Evolutionary conservation across 2,329 filamentous ascomycete genomes (phyloP), one percentile per base, ranked within the genome.

Genomic region (Rutstroemia sp.): DNA sequence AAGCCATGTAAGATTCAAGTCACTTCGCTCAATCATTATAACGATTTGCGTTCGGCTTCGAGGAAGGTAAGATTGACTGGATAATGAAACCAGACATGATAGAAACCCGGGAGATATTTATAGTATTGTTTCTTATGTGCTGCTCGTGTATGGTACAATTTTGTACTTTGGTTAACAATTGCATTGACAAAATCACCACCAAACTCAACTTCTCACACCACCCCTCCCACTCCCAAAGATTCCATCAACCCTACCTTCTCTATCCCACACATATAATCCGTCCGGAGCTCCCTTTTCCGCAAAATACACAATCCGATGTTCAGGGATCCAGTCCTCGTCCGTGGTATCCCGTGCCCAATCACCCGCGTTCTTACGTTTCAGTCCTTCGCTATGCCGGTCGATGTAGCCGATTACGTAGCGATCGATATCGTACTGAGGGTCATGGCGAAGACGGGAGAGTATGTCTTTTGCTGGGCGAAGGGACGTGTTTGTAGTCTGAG

Each of bases 321-420:
- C 80, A 6, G 83, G 83, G 55, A 86, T 84, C 63, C 84, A 86
- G 67, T 86, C 82, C 58, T 85, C 81, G 60, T 85, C 78, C 34
- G 82, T 64, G 7, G 57, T 57, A 10, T 65, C 62, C 4, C 21
- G 50, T 4, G 53, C 52, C 63, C 63, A 65, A 10, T 54, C 46
- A 14, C 25, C 49, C 0, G 57, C 63, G 0, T 53, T 42, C 42
- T 60, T 64, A 36, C 63, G 61, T 45, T 58, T 21, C 5, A 59
- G 45, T 25, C 27, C 47, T 2, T 44, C 51, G 14, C 39, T 53
- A 46, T 61, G 54, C 6, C 64, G 55, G 54, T 66, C 64, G 17
- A 49, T 10, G 23, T 66, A 66, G 2, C 64, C 64, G 25, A 66
- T 54, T 3, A 59, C 58, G 14, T 48, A 66, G 16, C 61, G 58